Conservation (phyloP, 306 rosid genomes). For the Vigna nakashimae region DNA sequence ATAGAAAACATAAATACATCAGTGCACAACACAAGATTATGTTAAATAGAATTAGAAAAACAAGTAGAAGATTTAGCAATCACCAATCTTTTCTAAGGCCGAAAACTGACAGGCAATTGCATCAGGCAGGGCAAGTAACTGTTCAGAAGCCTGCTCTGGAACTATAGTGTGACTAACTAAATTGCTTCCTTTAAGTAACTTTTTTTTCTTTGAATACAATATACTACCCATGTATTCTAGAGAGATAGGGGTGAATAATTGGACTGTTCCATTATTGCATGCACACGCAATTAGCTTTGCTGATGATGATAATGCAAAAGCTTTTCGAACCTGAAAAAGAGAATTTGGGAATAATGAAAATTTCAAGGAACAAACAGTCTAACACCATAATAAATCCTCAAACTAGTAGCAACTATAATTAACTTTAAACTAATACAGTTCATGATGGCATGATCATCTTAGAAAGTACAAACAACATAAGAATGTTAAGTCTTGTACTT, state of each 20-base stretch:
- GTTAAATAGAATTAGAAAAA: conserved; percentile 27
- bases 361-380: conserved; percentile 5
- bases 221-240: conserved; percentile 63
- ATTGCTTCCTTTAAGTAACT: conserved; percentile 43
- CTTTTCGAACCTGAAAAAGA: conserved; percentile 66
- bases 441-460: conserved; percentile 24
- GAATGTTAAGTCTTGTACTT: conserved; percentile 22
- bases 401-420: conserved; percentile 16
- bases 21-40: conserved; percentile 7
- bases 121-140: conserved; percentile 63
- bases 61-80: conserved; percentile 40
- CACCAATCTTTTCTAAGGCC: conserved; percentile 75
- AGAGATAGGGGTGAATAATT: conserved; percentile 55
- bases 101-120: conserved; percentile 81
- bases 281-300: conserved; percentile 79
- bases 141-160: conserved; percentile 52
- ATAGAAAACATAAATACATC: conserved; percentile 42
- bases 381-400: conserved; percentile 15
- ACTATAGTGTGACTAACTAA: conserved; percentile 38
- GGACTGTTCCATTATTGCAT: conserved; percentile 73
- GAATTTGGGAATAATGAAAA: conserved; percentile 37
- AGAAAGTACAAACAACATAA: conserved; percentile 31
- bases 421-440: conserved; percentile 30
- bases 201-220: conserved; percentile 62
- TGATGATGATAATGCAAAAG: conserved; percentile 69